Evolutionary conservation across 805 yeast genomes (phyloP).

Genomic region (Yarrowia deformans): DNA sequence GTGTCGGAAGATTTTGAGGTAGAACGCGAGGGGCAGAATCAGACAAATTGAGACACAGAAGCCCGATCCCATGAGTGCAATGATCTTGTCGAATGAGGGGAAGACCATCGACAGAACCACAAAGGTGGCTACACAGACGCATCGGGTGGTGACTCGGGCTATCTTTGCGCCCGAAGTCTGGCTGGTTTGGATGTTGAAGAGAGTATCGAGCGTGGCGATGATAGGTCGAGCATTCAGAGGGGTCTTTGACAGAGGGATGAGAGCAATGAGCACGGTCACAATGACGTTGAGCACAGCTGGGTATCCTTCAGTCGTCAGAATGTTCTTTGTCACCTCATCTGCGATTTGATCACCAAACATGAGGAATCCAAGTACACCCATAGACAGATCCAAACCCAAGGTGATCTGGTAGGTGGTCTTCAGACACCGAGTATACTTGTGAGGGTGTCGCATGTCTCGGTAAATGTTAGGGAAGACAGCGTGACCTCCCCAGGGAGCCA

Average conservation of each 20-base stretch:
- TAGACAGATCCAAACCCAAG: conserved; percentile 62
- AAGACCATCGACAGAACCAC: conserved; percentile 67
- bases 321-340: conserved; percentile 80
- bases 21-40: conserved; percentile 77
- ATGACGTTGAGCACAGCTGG: conserved; percentile 62
- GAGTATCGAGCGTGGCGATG: conserved; percentile 68
- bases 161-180: conserved; percentile 22
- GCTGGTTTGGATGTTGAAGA: conserved; percentile 44
- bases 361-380: conserved; percentile 70
- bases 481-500: conserved; percentile 83
- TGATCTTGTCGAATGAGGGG: conserved; percentile 81
- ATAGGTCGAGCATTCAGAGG: conserved; percentile 87
- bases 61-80: conserved; percentile 82
- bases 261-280: conserved; percentile 73
- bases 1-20: conserved; percentile 61
- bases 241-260: conserved; percentile 82
- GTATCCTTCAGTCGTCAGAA: conserved; percentile 70
- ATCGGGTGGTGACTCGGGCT: conserved; percentile 49
- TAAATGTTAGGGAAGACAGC: conserved; percentile 79
- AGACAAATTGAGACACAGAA: conserved; percentile 81
- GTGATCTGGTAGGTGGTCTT: conserved; percentile 65
- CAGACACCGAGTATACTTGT: conserved; percentile 61
- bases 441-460: conserved; percentile 75
- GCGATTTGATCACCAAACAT: conserved; percentile 76
- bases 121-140: conserved; percentile 62